phyloP scores from a whole-genome alignment of 192 early-diverging fungal species.

The Glomus cerebriforme region DNA sequence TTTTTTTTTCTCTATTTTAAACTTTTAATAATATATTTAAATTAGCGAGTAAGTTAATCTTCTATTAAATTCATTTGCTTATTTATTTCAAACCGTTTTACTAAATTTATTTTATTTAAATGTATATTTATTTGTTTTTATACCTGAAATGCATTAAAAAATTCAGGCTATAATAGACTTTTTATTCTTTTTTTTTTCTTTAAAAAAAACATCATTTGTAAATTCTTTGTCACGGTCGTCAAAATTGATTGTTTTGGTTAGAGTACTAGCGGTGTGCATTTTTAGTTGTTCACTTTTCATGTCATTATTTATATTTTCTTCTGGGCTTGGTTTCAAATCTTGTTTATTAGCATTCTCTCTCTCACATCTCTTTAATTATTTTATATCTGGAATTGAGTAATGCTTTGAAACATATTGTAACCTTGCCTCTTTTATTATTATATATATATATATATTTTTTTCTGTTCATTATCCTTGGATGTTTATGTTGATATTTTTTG shows the following conservation, averaged over 20 bases:
- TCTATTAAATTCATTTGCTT: neutral
- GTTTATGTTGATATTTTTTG: slow-evolving; percentile 18
- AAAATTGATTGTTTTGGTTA: slow-evolving; percentile 1
- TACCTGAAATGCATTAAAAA: neutral
- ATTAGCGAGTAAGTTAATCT: slow-evolving; percentile 29
- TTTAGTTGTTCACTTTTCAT: slow-evolving; percentile 1
- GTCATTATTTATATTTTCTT: neutral
- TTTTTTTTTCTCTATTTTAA: neutral
- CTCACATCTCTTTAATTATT: neutral
- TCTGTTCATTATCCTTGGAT: neutral
- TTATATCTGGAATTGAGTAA: neutral
- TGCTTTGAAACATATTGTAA: neutral
- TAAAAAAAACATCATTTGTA: slow-evolving; percentile 21
- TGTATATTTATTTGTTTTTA: neutral
- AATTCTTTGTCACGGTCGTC: slow-evolving; percentile 15
- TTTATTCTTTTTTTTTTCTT: neutral
- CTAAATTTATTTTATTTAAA: neutral
- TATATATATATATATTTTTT: slow-evolving; percentile 7
- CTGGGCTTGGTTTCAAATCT: neutral
- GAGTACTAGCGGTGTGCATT: neutral
- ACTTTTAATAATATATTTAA: neutral
- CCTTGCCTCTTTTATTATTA: neutral
- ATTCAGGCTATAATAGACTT: slow-evolving; percentile 17
- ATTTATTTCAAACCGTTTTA: neutral
- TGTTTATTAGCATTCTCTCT: neutral